phyloP scores from a whole-genome alignment of 345 rosid species.

The Cardamine resedifolia region DNA sequence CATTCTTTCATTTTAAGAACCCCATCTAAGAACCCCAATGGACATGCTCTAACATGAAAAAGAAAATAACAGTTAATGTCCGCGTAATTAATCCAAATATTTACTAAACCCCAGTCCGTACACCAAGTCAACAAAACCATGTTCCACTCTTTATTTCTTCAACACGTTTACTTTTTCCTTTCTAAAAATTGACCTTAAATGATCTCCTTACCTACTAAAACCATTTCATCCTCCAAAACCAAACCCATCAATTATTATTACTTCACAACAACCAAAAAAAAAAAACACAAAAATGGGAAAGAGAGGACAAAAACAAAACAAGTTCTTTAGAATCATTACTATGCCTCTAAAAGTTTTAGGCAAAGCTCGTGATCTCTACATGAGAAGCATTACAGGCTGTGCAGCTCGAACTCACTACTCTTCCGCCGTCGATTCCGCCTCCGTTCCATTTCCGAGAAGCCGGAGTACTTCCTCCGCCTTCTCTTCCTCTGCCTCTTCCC shows the following conservation, averaged over 20 bases:
- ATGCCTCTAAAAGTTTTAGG: constrained; percentile 48
- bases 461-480: constrained; percentile 45
- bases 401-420: constrained; percentile 42
- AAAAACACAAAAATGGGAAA: constrained; percentile 11
- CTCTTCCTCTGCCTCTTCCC: constrained; percentile 32
- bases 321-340: constrained; percentile 45
- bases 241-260: constrained; percentile 8
- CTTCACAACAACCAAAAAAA: not conserved
- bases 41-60: not conserved
- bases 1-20: no score
- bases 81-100: not conserved
- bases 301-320: constrained; percentile 37
- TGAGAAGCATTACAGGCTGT: constrained; percentile 53
- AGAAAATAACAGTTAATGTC: not conserved
- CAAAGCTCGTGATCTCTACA: constrained; percentile 72
- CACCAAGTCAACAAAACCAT: constrained; percentile 33
- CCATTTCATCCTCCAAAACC: constrained; percentile 1
- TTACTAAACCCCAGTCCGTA: constrained; percentile 3
- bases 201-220: constrained; percentile 24
- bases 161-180: constrained; percentile 18
- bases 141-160: constrained; percentile 17
- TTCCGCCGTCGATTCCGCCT: constrained; percentile 11
- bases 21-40: no score
- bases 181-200: constrained; percentile 15
- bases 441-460: constrained; percentile 54